These are phyloP conservation scores for Candida jianshihensis DNA, from an alignment of 805 yeast species.

Conservation along the genomic window DNA sequence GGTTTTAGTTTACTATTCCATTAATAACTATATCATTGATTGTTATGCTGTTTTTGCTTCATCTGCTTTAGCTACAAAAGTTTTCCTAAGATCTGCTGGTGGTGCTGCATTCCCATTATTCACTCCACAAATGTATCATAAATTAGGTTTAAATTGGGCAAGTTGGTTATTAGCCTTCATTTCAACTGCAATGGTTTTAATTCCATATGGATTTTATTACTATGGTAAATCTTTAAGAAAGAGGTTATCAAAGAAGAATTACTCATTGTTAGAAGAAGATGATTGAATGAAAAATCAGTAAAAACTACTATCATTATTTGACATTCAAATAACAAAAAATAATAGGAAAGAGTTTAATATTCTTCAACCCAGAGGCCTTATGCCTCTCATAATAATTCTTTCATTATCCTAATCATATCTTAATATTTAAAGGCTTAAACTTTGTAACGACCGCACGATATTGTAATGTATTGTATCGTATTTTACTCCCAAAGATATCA, in stretches of 20 bases:
- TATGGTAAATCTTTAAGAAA: slow-evolving; percentile 61
- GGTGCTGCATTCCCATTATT: slow-evolving; percentile 85
- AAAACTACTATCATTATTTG: no score
- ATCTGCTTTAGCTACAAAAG: slow-evolving; percentile 75
- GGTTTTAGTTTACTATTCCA: slow-evolving; percentile 68
- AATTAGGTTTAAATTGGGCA: slow-evolving; percentile 74
- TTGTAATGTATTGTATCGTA: no score
- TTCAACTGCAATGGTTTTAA: slow-evolving; percentile 65
- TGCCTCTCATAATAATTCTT: no score
- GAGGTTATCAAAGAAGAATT: slow-evolving; percentile 62
- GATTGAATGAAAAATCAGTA: not conserved
- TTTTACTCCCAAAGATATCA: no score
- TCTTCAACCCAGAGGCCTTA: no score
- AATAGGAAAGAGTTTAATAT: no score
- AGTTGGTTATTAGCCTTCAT: slow-evolving; percentile 72
- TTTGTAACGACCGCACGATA: no score
- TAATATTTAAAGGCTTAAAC: no score
- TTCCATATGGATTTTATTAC: slow-evolving; percentile 66
- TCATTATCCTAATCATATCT: no score
- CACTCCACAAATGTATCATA: slow-evolving; percentile 74
- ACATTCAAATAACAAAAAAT: no score
- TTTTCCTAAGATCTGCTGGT: slow-evolving; percentile 72
- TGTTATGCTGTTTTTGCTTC: slow-evolving; percentile 81
- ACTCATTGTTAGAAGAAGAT: slow-evolving; percentile 24
- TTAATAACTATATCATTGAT: slow-evolving; percentile 82